phyloP scores from a whole-genome alignment of 768 basidiomycete species.

The Leucocoprinus leucothites region DNA sequence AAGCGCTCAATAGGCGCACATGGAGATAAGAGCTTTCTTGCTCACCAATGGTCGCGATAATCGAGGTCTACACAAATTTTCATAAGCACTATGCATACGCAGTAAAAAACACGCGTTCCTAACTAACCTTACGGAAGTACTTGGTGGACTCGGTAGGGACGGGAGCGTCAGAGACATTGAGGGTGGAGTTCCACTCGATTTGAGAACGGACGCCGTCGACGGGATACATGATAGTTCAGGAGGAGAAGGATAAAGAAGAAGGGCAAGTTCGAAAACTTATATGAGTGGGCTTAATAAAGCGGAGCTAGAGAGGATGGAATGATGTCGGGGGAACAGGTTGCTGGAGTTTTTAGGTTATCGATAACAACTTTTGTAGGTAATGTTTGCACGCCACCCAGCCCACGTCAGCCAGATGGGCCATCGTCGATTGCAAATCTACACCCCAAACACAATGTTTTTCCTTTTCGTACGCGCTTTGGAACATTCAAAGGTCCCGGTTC shows the following conservation, averaged over 20 bases:
- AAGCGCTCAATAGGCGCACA: slow-evolving; percentile 7
- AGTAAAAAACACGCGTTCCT: slow-evolving; percentile 2
- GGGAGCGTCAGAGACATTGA: slow-evolving; percentile 71
- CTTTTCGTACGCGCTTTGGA: too few species aligned
- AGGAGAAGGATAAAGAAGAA: slow-evolving; percentile 19
- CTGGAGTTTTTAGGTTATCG: slow-evolving; percentile 22
- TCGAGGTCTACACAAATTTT: slow-evolving; percentile 69
- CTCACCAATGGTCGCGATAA: slow-evolving; percentile 97
- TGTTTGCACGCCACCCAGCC: neutral
- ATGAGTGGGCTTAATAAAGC: slow-evolving; percentile 14
- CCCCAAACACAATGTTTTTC: neutral
- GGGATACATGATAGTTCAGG: slow-evolving; percentile 45
- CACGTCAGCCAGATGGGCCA: neutral
- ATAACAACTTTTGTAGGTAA: slow-evolving; percentile 19
- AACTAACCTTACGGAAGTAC: slow-evolving; percentile 82
- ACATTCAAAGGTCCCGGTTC: too few species aligned
- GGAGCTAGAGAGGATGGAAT: slow-evolving; percentile 20
- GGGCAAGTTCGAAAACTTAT: slow-evolving; percentile 8
- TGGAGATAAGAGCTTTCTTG: slow-evolving; percentile 14
- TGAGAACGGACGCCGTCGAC: slow-evolving; percentile 69
- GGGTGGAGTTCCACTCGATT: slow-evolving; percentile 88
- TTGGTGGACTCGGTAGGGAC: slow-evolving; percentile 78
- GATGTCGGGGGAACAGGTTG: slow-evolving; percentile 19
- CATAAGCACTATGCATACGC: slow-evolving; percentile 5
- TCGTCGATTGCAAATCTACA: neutral